A percentile compares a stretch with the other conserved stretches of the same genome.
These are phyloP conservation scores for Erucastrum elatum DNA, from an alignment of 345 rosid species.

Conservation along the genomic window DNA sequence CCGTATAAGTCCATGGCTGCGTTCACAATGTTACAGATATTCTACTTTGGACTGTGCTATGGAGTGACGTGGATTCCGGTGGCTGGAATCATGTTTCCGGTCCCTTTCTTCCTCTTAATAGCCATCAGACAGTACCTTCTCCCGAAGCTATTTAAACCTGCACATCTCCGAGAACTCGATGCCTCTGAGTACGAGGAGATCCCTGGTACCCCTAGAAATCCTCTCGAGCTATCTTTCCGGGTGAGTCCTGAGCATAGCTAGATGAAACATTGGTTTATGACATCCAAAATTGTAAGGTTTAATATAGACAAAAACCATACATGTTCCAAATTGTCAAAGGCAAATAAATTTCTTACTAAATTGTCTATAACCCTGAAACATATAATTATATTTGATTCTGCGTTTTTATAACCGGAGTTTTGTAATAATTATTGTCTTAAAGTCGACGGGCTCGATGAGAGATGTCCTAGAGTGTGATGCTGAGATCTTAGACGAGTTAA, in stretches of 20 bases:
- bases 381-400: neutral
- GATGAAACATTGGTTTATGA: neutral
- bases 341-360: too few relatives aligned
- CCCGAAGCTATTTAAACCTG: constrained; percentile 55
- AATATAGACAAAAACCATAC: too few relatives aligned
- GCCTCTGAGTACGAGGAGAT: constrained; percentile 86
- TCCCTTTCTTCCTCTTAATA: constrained; percentile 79
- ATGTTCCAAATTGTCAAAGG: too few relatives aligned
- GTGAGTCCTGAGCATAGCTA: constrained; percentile 6
- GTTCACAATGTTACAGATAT: constrained; percentile 64
- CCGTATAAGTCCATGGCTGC: constrained; percentile 54
- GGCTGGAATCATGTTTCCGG: constrained; percentile 80
- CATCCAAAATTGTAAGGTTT: too few relatives aligned
- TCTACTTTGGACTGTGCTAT: constrained; percentile 64
- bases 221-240: constrained; percentile 30
- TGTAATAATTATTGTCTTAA: neutral
- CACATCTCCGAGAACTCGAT: constrained; percentile 62
- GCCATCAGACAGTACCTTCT: constrained; percentile 67
- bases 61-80: constrained; percentile 88
- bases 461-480: constrained; percentile 24
- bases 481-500: constrained; percentile 74
- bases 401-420: neutral
- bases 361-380: neutral
- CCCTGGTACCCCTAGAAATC: constrained; percentile 46
- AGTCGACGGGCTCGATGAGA: constrained; percentile 19